Base-by-base conservation (phyloP, 2,329 filamentous ascomycete species). In the Xylariomycetidae sp. region DNA sequence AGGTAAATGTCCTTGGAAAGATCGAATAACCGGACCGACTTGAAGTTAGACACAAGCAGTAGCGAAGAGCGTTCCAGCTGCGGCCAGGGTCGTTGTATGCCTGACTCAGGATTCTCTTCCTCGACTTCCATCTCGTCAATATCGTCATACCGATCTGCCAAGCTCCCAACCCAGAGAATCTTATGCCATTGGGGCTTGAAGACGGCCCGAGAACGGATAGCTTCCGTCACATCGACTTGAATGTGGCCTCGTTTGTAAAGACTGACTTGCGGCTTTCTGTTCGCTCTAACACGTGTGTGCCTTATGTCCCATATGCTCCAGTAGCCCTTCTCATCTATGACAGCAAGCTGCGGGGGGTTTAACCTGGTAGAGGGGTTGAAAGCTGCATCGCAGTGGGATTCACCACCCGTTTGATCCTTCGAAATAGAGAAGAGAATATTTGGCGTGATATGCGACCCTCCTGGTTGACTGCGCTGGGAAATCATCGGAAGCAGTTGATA, bases 251-350 rank as follows among this genome's bases (percentile, higher is more conserved):
- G 62, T 31, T 57, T 56, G 13, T 36, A 49, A 20, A 62, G 49
- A 6, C 52, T 53, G 13, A 59, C 51, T 9, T 48, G 61, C 19
- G 60, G 45, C 7, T 48, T 56, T 18, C 52, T 61, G 14, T 59
- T 56, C 15, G 56, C 51, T 9, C 55, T 50, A 13, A 58, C 42
- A 37, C 54, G 50, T 41, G 50, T 63, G 34, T 61, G 63, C 10
- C 48, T 44, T 16, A 83, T 60, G 40, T 83, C 69, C 78, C 81
- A 87, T 4, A 87, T 56, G 27, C 66, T 78, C 85, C 84, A 89
- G 37, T 63, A 66, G 2, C 82, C 83, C 20, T 61, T 61, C 32
- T 76, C 66, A 47, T 88, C 81, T 13, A 88, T 64, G 16, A 88
- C 64, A 12, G 70, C 80, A 33, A 88, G 59, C 46, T 84, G 80